phyloP scores from a whole-genome alignment of 768 basidiomycete genomes.

The Galerina sulciceps region DNA sequence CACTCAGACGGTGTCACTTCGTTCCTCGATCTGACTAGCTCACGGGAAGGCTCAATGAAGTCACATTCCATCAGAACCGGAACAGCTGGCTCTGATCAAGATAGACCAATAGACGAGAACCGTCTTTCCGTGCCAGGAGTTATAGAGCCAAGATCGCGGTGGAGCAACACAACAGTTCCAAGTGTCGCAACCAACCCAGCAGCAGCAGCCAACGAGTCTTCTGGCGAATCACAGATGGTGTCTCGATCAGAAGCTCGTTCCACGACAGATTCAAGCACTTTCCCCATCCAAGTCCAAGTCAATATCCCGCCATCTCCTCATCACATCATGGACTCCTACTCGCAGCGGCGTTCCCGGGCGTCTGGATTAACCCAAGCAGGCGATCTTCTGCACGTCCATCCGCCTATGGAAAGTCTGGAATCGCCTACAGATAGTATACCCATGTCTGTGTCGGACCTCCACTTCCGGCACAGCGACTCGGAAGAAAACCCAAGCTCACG shows the following conservation, averaged over 20 bases:
- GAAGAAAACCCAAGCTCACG: slow-evolving; percentile 33
- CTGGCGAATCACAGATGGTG: slow-evolving; percentile 17
- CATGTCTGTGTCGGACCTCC: slow-evolving; percentile 56
- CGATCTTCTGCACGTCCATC: slow-evolving; percentile 36
- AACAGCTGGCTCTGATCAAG: not conserved
- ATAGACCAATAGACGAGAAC: not conserved
- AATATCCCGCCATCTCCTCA: slow-evolving; percentile 48
- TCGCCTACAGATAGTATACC: slow-evolving; percentile 65
- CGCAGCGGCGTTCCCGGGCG: slow-evolving; percentile 13
- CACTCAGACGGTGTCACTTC: slow-evolving; percentile 22
- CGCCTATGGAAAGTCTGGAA: slow-evolving; percentile 33
- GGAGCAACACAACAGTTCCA: slow-evolving; percentile 36
- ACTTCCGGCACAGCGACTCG: slow-evolving; percentile 49
- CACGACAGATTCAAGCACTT: slow-evolving; percentile 28
- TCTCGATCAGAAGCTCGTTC: slow-evolving; percentile 11
- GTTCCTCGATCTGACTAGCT: slow-evolving; percentile 29
- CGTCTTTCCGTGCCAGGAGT: slow-evolving; percentile 13
- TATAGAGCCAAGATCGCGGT: slow-evolving; percentile 12
- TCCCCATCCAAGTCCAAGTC: slow-evolving; percentile 46
- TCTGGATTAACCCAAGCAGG: slow-evolving; percentile 22
- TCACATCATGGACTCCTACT: slow-evolving; percentile 25
- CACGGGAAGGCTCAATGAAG: slow-evolving; percentile 24
- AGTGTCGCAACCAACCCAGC: slow-evolving; percentile 24
- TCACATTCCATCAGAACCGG: slow-evolving; percentile 18
- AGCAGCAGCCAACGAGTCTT: slow-evolving; percentile 17